phyloP scores from a whole-genome alignment of 768 basidiomycete genomes.

The Mycena leptocephala region DNA sequence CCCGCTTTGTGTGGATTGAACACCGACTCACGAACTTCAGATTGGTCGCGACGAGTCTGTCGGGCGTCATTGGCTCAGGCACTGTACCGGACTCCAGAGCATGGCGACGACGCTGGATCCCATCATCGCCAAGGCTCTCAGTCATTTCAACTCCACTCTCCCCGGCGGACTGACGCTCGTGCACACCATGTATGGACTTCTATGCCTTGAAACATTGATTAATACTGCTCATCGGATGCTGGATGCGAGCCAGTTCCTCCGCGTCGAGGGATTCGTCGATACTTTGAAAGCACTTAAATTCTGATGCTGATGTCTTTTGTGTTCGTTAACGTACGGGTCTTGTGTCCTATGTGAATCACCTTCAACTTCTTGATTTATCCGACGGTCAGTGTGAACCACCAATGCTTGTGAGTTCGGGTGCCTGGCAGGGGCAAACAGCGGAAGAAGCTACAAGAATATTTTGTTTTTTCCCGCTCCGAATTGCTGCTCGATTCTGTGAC shows the following conservation, averaged over 20 bases:
- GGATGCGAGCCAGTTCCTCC: conserved; percentile 54
- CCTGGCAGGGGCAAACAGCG: too few species aligned
- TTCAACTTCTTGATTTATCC: too few species aligned
- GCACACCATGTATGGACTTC: conserved; percentile 45
- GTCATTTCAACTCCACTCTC: conserved; percentile 48
- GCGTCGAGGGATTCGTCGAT: conserved; percentile 48
- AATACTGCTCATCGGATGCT: conserved; percentile 42
- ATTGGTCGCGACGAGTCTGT: conserved; percentile 46
- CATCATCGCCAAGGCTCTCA: conserved; percentile 39
- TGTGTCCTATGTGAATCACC: too few species aligned
- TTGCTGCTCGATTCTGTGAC: too few species aligned
- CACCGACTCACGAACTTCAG: conserved; percentile 25
- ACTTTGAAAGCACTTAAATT: conserved; percentile 51
- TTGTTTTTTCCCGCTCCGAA: too few species aligned
- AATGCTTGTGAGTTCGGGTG: too few species aligned
- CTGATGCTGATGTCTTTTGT: neutral
- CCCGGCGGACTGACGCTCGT: conserved; percentile 46
- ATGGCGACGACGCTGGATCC: conserved; percentile 49
- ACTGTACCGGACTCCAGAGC: conserved; percentile 42
- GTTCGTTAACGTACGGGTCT: neutral
- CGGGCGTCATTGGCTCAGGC: conserved; percentile 42
- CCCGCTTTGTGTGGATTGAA: neutral
- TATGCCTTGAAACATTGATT: neutral
- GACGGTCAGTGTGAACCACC: too few species aligned
- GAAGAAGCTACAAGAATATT: too few species aligned